These are phyloP conservation scores for Monosporascus ibericus DNA, from an alignment of 2,329 filamentous ascomycete species.

Conservation along the genomic window DNA sequence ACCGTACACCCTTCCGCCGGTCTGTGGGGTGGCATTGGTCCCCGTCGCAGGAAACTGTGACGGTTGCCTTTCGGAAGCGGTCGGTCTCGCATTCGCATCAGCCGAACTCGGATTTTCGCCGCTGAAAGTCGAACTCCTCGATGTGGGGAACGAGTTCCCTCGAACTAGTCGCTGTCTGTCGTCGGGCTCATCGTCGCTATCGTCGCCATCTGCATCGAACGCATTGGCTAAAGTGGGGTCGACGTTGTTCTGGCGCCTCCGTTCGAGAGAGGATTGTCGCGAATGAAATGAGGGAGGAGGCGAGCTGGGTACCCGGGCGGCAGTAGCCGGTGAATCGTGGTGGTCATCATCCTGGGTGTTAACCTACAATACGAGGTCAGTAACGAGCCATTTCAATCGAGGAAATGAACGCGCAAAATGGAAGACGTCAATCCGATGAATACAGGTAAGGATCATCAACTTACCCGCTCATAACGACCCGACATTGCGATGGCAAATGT, in stretches of 20 bases:
- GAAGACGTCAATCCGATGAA: too few relatives aligned
- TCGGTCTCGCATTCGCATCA: slow-evolving; percentile 10
- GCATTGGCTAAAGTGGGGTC: slow-evolving; percentile 85
- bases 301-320: slow-evolving; percentile 45
- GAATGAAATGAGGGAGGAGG: slow-evolving; percentile 85
- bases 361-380: slow-evolving; percentile 34
- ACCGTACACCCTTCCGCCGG: slow-evolving; percentile 55
- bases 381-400: not conserved
- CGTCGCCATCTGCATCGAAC: slow-evolving; percentile 78
- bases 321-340: slow-evolving; percentile 25
- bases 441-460: slow-evolving; percentile 12
- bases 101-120: slow-evolving; percentile 10
- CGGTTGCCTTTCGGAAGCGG: slow-evolving; percentile 10
- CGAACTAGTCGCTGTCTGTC: slow-evolving; percentile 84
- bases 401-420: too few relatives aligned
- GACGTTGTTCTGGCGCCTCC: slow-evolving; percentile 40
- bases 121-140: slow-evolving; percentile 8
- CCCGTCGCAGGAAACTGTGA: slow-evolving; percentile 25
- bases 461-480: slow-evolving; percentile 53
- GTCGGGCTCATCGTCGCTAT: slow-evolving; percentile 64
- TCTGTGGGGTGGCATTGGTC: slow-evolving; percentile 17
- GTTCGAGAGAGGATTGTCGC: slow-evolving; percentile 62
- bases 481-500: slow-evolving; percentile 37
- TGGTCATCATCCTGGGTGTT: slow-evolving; percentile 54
- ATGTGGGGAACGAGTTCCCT: slow-evolving; percentile 40